These are phyloP conservation scores for Starmerella riodocensis DNA, from an alignment of 805 yeast species.

Conservation along the genomic window DNA sequence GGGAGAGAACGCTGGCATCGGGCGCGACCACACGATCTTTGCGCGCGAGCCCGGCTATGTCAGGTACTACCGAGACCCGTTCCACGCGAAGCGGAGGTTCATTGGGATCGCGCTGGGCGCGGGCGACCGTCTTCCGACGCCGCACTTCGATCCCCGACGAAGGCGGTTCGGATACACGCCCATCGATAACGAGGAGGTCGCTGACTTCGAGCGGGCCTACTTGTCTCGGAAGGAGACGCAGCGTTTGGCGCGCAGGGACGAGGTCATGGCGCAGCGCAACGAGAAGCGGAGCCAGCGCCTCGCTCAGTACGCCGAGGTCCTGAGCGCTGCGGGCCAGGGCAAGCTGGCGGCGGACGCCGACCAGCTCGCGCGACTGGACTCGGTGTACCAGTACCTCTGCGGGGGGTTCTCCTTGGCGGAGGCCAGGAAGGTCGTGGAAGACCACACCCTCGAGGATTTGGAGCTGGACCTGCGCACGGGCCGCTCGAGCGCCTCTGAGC, in stretches of 20 bases:
- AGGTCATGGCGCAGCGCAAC: constrained; percentile 33
- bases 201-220: constrained; percentile 45
- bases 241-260: constrained; percentile 40
- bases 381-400: constrained; percentile 40
- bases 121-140: constrained; percentile 60
- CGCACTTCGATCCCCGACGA: constrained; percentile 78
- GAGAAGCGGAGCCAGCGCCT: constrained; percentile 28
- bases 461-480: constrained; percentile 27
- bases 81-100: constrained; percentile 83
- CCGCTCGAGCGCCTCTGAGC: constrained; percentile 27
- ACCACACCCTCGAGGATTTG: constrained; percentile 32
- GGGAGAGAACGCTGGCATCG: constrained; percentile 74
- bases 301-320: constrained; percentile 25
- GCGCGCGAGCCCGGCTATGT: constrained; percentile 91
- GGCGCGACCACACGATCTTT: constrained; percentile 83
- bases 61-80: constrained; percentile 83
- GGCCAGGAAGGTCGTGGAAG: constrained; percentile 47
- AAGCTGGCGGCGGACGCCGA: constrained; percentile 21
- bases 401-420: constrained; percentile 47
- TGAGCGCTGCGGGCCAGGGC: constrained; percentile 25
- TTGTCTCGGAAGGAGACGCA: constrained; percentile 57
- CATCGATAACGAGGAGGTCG: constrained; percentile 38
- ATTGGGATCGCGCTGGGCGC: constrained; percentile 71
- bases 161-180: constrained; percentile 69
- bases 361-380: constrained; percentile 38